These are phyloP conservation scores for Gaultheria prostrata DNA, from an alignment of 148 eudicot species.

Conservation along the genomic window DNA sequence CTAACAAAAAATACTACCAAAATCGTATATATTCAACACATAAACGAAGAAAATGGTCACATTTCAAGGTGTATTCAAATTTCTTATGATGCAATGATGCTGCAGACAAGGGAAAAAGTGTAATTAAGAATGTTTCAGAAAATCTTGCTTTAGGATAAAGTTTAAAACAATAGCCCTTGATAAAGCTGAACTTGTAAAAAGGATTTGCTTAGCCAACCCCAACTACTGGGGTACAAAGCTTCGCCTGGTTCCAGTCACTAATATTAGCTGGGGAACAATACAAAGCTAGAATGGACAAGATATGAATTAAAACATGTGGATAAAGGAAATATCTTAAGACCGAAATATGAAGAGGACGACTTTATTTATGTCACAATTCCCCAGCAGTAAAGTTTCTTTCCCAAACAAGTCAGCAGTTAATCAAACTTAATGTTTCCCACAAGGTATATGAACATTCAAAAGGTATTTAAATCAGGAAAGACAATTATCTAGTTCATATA, in stretches of 20 bases:
- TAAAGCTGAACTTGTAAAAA: background rate
- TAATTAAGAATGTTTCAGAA: background rate
- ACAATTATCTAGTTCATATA: background rate
- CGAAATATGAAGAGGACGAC: background rate
- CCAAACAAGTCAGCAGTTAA: background rate
- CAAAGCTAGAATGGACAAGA: constrained; percentile 2
- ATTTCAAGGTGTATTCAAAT: background rate
- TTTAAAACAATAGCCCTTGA: background rate
- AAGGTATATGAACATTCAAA: background rate
- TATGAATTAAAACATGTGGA: background rate
- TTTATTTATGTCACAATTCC: background rate
- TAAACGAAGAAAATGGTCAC: background rate
- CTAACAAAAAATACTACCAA: background rate
- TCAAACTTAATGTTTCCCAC: background rate
- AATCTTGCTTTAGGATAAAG: background rate
- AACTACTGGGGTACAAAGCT: background rate
- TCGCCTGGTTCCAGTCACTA: background rate
- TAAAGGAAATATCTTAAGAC: background rate
- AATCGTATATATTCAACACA: background rate
- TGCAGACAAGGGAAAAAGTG: background rate
- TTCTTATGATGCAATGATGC: background rate
- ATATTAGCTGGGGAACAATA: background rate
- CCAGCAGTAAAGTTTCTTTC: background rate
- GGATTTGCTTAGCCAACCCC: background rate
- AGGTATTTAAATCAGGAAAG: background rate